Percentiles rank a stretch among this genome's conserved stretches.
Conservation (phyloP, 2,329 filamentous ascomycete genomes). For the Colletotrichum brevisporum region DNA sequence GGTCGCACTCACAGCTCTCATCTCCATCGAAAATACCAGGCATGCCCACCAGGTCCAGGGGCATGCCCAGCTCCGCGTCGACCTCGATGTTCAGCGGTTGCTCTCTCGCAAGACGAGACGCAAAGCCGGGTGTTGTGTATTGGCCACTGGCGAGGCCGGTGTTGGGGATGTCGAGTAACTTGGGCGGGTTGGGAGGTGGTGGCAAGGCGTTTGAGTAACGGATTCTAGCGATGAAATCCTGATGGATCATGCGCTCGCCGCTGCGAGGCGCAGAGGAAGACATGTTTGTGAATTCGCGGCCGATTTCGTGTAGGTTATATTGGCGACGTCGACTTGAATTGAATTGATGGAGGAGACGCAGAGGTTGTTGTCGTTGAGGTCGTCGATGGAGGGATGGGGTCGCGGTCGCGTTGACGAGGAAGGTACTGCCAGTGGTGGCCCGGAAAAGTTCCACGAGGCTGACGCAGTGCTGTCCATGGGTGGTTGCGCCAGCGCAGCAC, state of each 20-base stretch:
- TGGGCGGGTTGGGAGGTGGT: constrained; percentile 93
- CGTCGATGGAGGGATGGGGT: constrained; percentile 12
- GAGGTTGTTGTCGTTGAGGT: constrained; percentile 3
- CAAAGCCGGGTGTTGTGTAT: constrained; percentile 92
- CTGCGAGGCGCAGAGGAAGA: constrained; percentile 54
- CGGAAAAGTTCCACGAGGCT: constrained; percentile 42
- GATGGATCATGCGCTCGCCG: constrained; percentile 78
- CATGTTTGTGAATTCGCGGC: constrained; percentile 43
- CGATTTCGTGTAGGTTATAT: neutral
- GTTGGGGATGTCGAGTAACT: constrained; percentile 96
- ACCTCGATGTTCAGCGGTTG: constrained; percentile 97
- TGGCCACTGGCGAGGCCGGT: constrained; percentile 88
- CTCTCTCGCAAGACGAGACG: constrained; percentile 88
- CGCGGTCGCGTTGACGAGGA: constrained; percentile 36
- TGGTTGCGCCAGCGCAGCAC: constrained; percentile 31
- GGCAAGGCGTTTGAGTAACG: constrained; percentile 96
- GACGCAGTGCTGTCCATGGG: constrained; percentile 17
- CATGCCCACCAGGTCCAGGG: constrained; percentile 93
- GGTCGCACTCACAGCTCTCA: constrained; percentile 80
- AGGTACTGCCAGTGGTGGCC: constrained; percentile 27
- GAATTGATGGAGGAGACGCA: neutral
- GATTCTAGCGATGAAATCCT: constrained; percentile 97
- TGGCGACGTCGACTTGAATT: neutral
- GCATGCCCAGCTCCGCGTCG: constrained; percentile 98
- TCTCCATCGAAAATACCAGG: constrained; percentile 96